Conservation (phyloP, 768 basidiomycete species). For the Agrocybe praecox region DNA sequence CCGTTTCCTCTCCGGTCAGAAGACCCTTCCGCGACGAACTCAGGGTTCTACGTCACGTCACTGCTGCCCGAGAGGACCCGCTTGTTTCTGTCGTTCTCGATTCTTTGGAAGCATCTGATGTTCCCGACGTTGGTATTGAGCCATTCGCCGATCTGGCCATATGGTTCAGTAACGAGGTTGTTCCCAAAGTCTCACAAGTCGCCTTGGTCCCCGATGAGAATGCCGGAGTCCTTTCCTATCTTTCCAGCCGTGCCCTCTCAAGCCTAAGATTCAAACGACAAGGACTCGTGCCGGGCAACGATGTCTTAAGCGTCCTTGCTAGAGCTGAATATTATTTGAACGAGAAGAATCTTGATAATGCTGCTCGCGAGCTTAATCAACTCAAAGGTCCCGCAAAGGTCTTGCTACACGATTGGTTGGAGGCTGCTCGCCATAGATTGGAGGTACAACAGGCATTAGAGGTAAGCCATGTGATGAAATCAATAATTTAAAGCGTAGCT, state of each 20-base stretch:
- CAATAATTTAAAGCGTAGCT: slow-evolving; percentile 12
- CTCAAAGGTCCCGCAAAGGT: slow-evolving; percentile 79
- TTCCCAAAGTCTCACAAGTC: slow-evolving; percentile 84
- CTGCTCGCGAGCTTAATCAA: slow-evolving; percentile 90
- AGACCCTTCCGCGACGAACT: slow-evolving; percentile 92
- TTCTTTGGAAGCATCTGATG: slow-evolving; percentile 67
- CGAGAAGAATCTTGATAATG: slow-evolving; percentile 91
- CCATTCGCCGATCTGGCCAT: slow-evolving; percentile 86
- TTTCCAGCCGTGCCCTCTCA: slow-evolving; percentile 79
- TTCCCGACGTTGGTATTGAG: slow-evolving; percentile 82
- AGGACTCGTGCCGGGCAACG: slow-evolving; percentile 78
- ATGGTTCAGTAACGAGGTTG: slow-evolving; percentile 89
- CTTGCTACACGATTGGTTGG: slow-evolving; percentile 85
- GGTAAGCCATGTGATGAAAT: slow-evolving; percentile 41
- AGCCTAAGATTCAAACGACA: slow-evolving; percentile 78
- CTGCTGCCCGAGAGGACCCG: slow-evolving; percentile 71
- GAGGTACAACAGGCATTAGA: slow-evolving; percentile 93
- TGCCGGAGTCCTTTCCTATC: slow-evolving; percentile 85
- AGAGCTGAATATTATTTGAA: slow-evolving; percentile 88
- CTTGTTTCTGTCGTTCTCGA: slow-evolving; percentile 69
- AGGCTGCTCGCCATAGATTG: slow-evolving; percentile 82
- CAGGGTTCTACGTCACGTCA: slow-evolving; percentile 74
- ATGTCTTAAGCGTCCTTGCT: slow-evolving; percentile 85
- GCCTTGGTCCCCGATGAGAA: slow-evolving; percentile 91
- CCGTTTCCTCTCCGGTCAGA: slow-evolving; percentile 66